phyloP scores from a whole-genome alignment of 1,139 yeast genomes.

The Yamadazyma triangularis region DNA sequence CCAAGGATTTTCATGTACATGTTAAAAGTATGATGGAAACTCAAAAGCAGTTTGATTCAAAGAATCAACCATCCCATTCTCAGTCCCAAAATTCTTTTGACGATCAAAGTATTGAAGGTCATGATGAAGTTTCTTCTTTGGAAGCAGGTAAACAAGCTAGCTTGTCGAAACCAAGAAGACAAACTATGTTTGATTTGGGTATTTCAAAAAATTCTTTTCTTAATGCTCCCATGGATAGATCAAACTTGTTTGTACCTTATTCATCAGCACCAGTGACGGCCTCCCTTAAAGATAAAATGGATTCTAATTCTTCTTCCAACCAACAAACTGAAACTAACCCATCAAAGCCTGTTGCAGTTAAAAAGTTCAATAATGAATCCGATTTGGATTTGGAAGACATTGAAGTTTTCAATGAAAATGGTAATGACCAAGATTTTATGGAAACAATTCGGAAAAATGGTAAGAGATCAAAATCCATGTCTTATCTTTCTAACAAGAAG shows the following conservation, averaged over 20 bases:
- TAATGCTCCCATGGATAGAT: slow-evolving; percentile 40
- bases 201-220: slow-evolving; percentile 43
- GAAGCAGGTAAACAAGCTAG: slow-evolving; percentile 24
- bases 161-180: slow-evolving; percentile 36
- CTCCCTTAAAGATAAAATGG: slow-evolving; percentile 28
- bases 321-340: too few relatives aligned
- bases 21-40: slow-evolving; percentile 53
- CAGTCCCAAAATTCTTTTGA: background rate
- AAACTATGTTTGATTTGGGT: slow-evolving; percentile 47
- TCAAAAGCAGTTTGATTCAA: slow-evolving; percentile 20
- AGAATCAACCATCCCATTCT: background rate
- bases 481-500: slow-evolving; percentile 49
- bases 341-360: background rate
- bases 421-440: slow-evolving; percentile 23
- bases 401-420: slow-evolving; percentile 41
- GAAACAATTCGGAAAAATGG: slow-evolving; percentile 36
- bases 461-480: slow-evolving; percentile 63
- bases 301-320: slow-evolving; percentile 4
- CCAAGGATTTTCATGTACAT: slow-evolving; percentile 67
- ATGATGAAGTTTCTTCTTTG: slow-evolving; percentile 10
- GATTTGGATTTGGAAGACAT: slow-evolving; percentile 37
- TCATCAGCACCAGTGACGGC: slow-evolving; percentile 77
- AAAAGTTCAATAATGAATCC: background rate
- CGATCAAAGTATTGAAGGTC: slow-evolving; percentile 2
- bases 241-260: slow-evolving; percentile 63